Evolutionary conservation across 2,329 filamentous ascomycete species (phyloP).

Genomic region (Calycina marina): DNA sequence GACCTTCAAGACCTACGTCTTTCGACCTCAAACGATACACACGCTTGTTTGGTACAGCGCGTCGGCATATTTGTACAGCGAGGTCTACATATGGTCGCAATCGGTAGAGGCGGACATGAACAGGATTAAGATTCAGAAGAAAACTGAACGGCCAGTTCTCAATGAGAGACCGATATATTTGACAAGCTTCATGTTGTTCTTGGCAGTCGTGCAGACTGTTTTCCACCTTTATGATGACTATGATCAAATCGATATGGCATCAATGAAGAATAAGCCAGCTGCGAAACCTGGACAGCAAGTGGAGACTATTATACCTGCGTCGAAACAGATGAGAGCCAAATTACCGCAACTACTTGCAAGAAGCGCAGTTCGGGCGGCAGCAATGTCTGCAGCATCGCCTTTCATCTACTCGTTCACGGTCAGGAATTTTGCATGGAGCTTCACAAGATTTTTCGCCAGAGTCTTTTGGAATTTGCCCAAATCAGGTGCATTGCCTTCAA

Average conservation of each 20-base stretch:
- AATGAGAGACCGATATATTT: conserved; percentile 83
- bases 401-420: conserved; percentile 33
- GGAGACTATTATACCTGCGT: conserved; percentile 24
- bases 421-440: conserved; percentile 50
- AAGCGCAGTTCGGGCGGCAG: conserved; percentile 20
- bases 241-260: conserved; percentile 38
- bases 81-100: conserved; percentile 65
- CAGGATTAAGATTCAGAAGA: conserved; percentile 57
- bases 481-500: conserved; percentile 46
- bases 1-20: conserved; percentile 42
- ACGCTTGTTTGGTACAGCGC: conserved; percentile 63
- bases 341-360: conserved; percentile 23
- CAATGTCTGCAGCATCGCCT: conserved; percentile 27
- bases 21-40: conserved; percentile 43
- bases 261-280: conserved; percentile 23
- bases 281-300: conserved; percentile 23
- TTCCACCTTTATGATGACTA: conserved; percentile 60
- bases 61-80: conserved; percentile 66
- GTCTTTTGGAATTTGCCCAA: conserved; percentile 63
- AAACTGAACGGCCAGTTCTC: conserved; percentile 56
- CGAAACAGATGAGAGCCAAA: conserved; percentile 24
- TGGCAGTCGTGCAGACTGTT: conserved; percentile 55
- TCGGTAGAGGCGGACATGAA: conserved; percentile 45
- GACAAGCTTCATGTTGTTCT: conserved; percentile 50
- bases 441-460: conserved; percentile 55